Conservation (phyloP, 208 protist species). For the Porcisia deanei region DNA sequence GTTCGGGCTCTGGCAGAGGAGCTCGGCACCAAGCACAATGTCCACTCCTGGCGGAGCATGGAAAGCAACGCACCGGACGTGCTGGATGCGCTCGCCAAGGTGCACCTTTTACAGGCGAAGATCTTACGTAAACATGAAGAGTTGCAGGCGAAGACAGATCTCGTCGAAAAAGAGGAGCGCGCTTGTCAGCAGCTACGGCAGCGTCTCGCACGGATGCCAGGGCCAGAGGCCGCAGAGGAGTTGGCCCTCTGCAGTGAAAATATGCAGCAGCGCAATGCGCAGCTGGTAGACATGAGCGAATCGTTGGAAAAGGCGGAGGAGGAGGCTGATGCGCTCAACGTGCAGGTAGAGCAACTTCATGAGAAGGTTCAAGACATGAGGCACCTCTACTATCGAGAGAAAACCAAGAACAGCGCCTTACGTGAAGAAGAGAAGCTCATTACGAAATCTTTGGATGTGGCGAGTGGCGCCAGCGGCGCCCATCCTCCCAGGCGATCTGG, state of each 20-base stretch:
- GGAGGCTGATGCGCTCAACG: conserved; percentile 80
- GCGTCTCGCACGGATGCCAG: conserved; percentile 93
- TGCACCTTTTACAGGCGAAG: conserved; percentile 96
- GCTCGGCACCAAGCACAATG: conserved; percentile 97
- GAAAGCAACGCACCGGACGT: conserved; percentile 95
- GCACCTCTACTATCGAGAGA: conserved; percentile 91
- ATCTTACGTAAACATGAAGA: conserved; percentile 97
- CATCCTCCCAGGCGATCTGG: neutral
- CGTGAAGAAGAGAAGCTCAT: conserved; percentile 48
- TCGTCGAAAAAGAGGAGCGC: conserved; percentile 90
- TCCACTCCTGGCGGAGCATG: conserved; percentile 97
- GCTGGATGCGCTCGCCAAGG: conserved; percentile 97
- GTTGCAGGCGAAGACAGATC: conserved; percentile 84
- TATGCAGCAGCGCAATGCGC: conserved; percentile 87
- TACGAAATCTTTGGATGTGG: conserved; percentile 49
- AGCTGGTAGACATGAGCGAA: conserved; percentile 83
- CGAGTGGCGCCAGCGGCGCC: neutral
- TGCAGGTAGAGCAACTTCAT: conserved; percentile 89
- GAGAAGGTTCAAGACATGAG: conserved; percentile 93
- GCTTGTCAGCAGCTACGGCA: conserved; percentile 92
- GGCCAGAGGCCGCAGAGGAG: conserved; percentile 96
- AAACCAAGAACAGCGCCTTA: conserved; percentile 81
- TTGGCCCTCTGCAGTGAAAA: conserved; percentile 94
- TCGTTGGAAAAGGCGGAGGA: conserved; percentile 62
- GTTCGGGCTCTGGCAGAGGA: conserved; percentile 96